A percentile compares a stretch with the other conserved stretches of the same genome.
phyloP scores from a whole-genome alignment of 768 basidiomycete species.

The Mycena crocata region DNA sequence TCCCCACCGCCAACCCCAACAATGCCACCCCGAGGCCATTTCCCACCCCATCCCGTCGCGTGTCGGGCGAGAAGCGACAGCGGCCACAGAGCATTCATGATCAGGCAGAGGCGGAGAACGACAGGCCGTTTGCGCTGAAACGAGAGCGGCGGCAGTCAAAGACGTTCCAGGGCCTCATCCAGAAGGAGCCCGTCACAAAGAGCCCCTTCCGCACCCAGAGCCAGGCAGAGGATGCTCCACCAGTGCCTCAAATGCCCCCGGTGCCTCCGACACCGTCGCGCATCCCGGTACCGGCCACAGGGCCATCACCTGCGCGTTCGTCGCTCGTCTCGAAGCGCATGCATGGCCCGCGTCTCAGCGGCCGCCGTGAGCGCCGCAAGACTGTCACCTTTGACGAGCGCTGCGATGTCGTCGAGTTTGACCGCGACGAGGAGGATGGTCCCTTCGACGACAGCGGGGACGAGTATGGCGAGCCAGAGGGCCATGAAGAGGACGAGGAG shows the following conservation, averaged over 20 bases:
- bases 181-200: conserved; percentile 84
- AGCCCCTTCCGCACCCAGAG: conserved; percentile 73
- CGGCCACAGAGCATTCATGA: conserved; percentile 79
- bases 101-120: conserved; percentile 75
- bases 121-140: conserved; percentile 76
- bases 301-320: conserved; percentile 69
- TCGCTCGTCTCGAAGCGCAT: conserved; percentile 79
- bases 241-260: conserved; percentile 44
- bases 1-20: conserved; percentile 61
- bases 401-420: conserved; percentile 87
- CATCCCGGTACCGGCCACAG: conserved; percentile 38
- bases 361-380: conserved; percentile 68
- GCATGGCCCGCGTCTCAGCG: conserved; percentile 78
- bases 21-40: conserved; percentile 41
- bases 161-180: conserved; percentile 76
- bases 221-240: conserved; percentile 42
- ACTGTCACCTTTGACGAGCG: conserved; percentile 85
- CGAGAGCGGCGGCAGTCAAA: conserved; percentile 81
- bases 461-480: conserved; percentile 45
- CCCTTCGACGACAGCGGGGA: conserved; percentile 38
- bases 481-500: conserved; percentile 48
- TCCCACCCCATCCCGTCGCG: conserved; percentile 54
- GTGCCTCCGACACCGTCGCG: conserved; percentile 36
- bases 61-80: conserved; percentile 84
- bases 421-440: conserved; percentile 62